Conservation (phyloP, 2,329 filamentous ascomycete species). For the Penicillium sp. region DNA sequence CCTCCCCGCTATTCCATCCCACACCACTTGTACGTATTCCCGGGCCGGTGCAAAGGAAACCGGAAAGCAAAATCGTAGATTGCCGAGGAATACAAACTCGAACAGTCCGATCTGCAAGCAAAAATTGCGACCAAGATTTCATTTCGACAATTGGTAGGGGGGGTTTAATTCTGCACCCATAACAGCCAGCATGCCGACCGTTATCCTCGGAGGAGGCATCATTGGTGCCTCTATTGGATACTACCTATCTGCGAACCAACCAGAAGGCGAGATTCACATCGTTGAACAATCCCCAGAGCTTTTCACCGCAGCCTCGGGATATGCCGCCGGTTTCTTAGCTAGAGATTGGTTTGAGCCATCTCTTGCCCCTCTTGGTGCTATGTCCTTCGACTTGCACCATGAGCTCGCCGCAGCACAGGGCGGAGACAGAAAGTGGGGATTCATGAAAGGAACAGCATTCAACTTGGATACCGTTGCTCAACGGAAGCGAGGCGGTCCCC, state of each 20-base stretch:
- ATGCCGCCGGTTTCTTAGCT: slow-evolving; percentile 72
- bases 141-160: neutral
- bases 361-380: slow-evolving; percentile 58
- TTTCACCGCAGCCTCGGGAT: slow-evolving; percentile 72
- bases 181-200: slow-evolving; percentile 48
- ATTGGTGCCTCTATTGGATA: slow-evolving; percentile 71
- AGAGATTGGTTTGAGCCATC: slow-evolving; percentile 68
- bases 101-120: neutral
- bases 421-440: slow-evolving; percentile 61
- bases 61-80: neutral
- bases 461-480: slow-evolving; percentile 49
- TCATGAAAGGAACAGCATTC: slow-evolving; percentile 59
- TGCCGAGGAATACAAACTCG: neutral
- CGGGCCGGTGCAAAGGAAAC: neutral
- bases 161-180: neutral
- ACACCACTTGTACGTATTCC: neutral
- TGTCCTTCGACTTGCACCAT: slow-evolving; percentile 70
- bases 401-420: slow-evolving; percentile 60
- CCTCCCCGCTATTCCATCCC: neutral
- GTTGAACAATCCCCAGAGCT: slow-evolving; percentile 60
- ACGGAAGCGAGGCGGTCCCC: slow-evolving; percentile 42
- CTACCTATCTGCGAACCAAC: slow-evolving; percentile 58
- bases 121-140: neutral
- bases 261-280: slow-evolving; percentile 52
- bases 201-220: slow-evolving; percentile 69